Evolutionary conservation across 257 asterid species (phyloP).

Genomic region (Perilla frutescens): DNA sequence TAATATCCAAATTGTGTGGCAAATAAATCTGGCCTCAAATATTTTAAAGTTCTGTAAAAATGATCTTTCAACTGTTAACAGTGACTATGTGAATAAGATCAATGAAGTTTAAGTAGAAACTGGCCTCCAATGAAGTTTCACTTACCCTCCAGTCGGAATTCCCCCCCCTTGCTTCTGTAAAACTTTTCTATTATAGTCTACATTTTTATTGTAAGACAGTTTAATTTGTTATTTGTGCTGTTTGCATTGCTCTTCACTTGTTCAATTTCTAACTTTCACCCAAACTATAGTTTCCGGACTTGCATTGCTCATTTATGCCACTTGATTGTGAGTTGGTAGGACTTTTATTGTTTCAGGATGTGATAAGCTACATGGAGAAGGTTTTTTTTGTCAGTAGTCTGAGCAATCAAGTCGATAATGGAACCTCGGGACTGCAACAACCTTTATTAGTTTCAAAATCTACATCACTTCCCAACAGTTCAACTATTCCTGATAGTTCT

Average conservation of each 20-base stretch:
- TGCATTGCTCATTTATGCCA: neutral
- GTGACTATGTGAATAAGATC: neutral
- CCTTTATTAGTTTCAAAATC: conserved; percentile 52
- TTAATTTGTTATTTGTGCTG: too few relatives aligned
- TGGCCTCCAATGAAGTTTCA: neutral
- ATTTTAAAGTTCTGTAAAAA: neutral
- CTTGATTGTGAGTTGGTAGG: conserved; percentile 27
- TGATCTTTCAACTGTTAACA: neutral
- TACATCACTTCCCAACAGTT: conserved; percentile 53
- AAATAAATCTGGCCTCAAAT: neutral
- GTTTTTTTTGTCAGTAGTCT: conserved; percentile 59
- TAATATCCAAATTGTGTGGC: neutral
- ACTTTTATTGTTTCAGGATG: conserved; percentile 63
- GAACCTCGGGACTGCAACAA: conserved; percentile 58
- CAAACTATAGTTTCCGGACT: conserved; percentile 1
- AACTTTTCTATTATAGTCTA: neutral
- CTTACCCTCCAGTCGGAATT: conserved; percentile 1
- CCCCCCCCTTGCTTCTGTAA: neutral
- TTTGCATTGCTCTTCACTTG: neutral
- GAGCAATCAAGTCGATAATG: conserved; percentile 60
- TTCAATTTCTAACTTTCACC: neutral
- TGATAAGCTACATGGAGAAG: conserved; percentile 80
- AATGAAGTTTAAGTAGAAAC: neutral
- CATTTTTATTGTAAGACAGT: neutral
- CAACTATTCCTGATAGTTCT: conserved; percentile 52